Base-by-base conservation (phyloP, 106 monocot species). In the Dioscorea dumetorum region DNA sequence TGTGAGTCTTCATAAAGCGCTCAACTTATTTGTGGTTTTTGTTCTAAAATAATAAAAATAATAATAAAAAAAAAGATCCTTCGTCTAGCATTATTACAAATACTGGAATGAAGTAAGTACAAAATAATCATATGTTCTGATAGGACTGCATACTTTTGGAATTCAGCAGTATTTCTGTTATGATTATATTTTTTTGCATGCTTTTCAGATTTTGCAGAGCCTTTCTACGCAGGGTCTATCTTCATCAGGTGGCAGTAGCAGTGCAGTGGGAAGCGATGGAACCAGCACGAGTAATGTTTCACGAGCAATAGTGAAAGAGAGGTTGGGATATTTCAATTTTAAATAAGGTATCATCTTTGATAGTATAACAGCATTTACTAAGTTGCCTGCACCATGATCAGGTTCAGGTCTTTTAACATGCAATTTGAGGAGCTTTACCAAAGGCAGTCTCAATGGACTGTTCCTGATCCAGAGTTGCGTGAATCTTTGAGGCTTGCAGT, bases 401-500 rank as follows among this genome's bases (percentile, higher is more conserved):
- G 91, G 70, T 83, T 88, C 34, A 88, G 70, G 66, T 80, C 84
- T 49, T 92, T 92, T 76, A 92, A 88, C 54, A 58, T 78, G n/a
- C 87, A 88, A 20, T 88, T 92, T 73, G 91, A 88, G 63, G 91
- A 92, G 70, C 74, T 92, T 23, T 77, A 82, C 70, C 85, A 88
- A 64, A 79, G 80, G 58, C 88, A 92, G 49, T 82, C 88, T 22
- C 85, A 85, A 58, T 88, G 91, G 91, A 78, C 82, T 0, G 87
- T 92, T 15, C 91, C 88, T 66, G 91, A 92, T 78, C 85, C 72
- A 35, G 91, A 92, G 68, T 72, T 92, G 70, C 82, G 87, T 2
- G 91, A 92, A 28, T 88, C 88, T 68, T 68, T 92, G 68, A 79
- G 80, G 66, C 91, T 92, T 48, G 82, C 91, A 51, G 82, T 92